Conservation (phyloP, 306 rosid genomes). For the Vigna reflexopilosa region DNA sequence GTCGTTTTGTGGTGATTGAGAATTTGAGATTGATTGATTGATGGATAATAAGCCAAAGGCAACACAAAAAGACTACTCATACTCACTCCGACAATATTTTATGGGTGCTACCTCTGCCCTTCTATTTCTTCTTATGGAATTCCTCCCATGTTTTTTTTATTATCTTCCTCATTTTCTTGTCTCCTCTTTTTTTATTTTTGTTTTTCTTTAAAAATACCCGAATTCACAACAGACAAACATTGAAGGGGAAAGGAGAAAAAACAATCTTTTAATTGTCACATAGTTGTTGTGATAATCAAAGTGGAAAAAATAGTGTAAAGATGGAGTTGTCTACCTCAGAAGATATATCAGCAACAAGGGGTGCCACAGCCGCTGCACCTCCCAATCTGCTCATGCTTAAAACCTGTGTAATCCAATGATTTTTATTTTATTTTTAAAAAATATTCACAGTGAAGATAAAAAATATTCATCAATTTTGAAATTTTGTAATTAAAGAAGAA, state of each 20-base stretch:
- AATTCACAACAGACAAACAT: background rate
- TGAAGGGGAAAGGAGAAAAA: background rate
- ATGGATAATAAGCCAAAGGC: slow-evolving; percentile 30
- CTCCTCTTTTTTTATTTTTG: background rate
- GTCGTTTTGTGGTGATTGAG: slow-evolving; percentile 72
- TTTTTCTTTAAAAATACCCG: no score
- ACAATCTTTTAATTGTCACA: background rate
- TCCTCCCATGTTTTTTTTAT: background rate
- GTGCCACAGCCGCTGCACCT: slow-evolving; percentile 93
- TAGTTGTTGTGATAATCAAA: background rate
- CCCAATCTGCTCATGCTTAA: slow-evolving; percentile 99
- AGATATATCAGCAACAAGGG: slow-evolving; percentile 82
- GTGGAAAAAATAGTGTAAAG: background rate
- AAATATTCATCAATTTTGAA: no score
- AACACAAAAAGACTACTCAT: slow-evolving; percentile 20
- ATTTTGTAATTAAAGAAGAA: background rate
- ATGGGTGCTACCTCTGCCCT: slow-evolving; percentile 14
- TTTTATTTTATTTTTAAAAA: no score
- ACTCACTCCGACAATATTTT: slow-evolving; percentile 40
- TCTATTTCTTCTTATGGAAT: slow-evolving; percentile 44
- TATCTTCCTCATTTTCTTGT: slow-evolving; percentile 1
- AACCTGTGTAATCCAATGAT: slow-evolving; percentile 63
- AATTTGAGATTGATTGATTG: slow-evolving; percentile 32
- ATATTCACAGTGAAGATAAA: no score
- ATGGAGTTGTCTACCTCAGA: slow-evolving; percentile 60